phyloP scores from a whole-genome alignment of 257 asterid genomes.

The Eustoma russellianum region DNA sequence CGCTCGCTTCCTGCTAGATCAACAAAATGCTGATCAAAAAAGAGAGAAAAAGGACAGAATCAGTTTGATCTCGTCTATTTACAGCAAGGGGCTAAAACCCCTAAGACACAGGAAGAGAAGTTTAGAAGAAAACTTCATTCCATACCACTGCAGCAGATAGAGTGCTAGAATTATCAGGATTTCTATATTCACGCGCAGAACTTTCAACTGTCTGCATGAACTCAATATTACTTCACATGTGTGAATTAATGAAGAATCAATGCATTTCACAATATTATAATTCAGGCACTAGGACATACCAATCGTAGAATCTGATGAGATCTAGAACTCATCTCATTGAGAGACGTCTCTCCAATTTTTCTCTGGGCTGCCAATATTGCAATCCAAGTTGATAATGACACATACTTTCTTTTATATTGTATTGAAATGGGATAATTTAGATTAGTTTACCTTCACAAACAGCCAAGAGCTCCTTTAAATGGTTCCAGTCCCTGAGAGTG shows the following conservation, averaged over 20 bases:
- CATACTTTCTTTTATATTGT: background rate
- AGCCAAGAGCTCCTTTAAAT: constrained; percentile 57
- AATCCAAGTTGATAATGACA: background rate
- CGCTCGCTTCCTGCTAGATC: constrained; percentile 99
- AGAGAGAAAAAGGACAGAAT: constrained; percentile 1
- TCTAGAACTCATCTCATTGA: constrained; percentile 86
- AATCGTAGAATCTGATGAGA: constrained; percentile 87
- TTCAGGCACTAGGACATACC: constrained; percentile 30
- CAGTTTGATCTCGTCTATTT: constrained; percentile 3
- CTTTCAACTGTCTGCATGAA: constrained; percentile 69
- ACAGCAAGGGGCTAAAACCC: background rate
- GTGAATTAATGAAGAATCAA: constrained; percentile 5
- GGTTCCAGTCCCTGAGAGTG: constrained; percentile 42
- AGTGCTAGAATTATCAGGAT: constrained; percentile 44
- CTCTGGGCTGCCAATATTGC: constrained; percentile 63
- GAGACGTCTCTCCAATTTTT: constrained; percentile 77
- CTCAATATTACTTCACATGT: background rate
- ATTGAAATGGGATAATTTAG: background rate
- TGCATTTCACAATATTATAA: background rate
- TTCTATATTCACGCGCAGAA: constrained; percentile 37
- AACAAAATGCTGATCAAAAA: constrained; percentile 49
- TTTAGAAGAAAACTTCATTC: background rate
- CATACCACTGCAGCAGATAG: constrained; percentile 86
- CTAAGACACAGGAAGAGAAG: background rate
- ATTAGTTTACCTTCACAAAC: constrained; percentile 59